These are phyloP conservation scores for Cordyceps pruinosa DNA, from an alignment of 2,329 filamentous ascomycete species.

Conservation along the genomic window DNA sequence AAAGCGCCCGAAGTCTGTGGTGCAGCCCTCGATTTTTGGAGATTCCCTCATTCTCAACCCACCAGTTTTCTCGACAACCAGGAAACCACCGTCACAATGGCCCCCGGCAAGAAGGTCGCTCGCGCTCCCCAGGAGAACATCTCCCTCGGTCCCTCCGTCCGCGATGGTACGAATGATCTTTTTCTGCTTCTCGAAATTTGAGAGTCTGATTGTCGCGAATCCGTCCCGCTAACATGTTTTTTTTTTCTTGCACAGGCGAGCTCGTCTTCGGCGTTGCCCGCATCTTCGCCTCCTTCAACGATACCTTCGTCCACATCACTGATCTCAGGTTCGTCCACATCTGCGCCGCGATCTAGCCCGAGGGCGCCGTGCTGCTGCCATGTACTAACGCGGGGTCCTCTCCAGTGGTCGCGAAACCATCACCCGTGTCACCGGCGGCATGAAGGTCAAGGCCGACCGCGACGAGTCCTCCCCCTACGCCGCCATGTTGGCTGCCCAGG, in stretches of 20 bases:
- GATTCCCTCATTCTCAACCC: slow-evolving; percentile 16
- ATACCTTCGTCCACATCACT: slow-evolving; percentile 97
- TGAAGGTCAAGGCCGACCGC: slow-evolving; percentile 99
- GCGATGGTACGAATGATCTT: slow-evolving; percentile 64
- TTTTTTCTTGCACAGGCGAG: slow-evolving; percentile 55
- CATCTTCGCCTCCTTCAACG: slow-evolving; percentile 92
- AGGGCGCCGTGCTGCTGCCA: too few relatives aligned
- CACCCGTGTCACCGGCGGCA: slow-evolving; percentile 98
- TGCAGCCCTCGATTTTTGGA: slow-evolving; percentile 20
- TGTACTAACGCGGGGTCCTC: slow-evolving; percentile 23
- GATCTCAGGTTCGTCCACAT: slow-evolving; percentile 74
- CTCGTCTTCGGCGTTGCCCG: slow-evolving; percentile 97
- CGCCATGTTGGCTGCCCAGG: slow-evolving; percentile 99
- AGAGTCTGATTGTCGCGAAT: background rate
- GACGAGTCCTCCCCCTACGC: slow-evolving; percentile 99
- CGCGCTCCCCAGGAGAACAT: slow-evolving; percentile 93
- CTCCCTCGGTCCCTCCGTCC: slow-evolving; percentile 91
- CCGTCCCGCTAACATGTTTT: slow-evolving; percentile 12
- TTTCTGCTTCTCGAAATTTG: background rate
- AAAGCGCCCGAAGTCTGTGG: slow-evolving; percentile 14
- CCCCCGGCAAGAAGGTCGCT: slow-evolving; percentile 79
- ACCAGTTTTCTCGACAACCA: background rate
- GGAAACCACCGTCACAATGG: slow-evolving; percentile 51
- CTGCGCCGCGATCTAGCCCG: background rate
- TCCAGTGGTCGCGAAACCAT: slow-evolving; percentile 98